phyloP scores from a whole-genome alignment of 2,329 filamentous ascomycete genomes.

The Aspergillus persii region DNA sequence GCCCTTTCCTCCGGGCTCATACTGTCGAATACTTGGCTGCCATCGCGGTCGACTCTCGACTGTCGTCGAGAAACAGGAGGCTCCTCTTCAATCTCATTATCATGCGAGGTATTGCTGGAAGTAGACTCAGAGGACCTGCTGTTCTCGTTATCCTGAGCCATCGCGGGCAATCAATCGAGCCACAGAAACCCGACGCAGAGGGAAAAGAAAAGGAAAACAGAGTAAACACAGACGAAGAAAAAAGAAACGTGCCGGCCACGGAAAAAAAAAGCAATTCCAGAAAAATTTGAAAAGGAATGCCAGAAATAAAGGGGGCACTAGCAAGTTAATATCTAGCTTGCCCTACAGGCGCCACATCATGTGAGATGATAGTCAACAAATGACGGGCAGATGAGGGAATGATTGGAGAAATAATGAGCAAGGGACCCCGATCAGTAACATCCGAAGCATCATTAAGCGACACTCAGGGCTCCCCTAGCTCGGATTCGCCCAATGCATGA shows the following conservation, averaged over 20 bases:
- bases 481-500: neutral
- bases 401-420: neutral
- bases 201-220: slow-evolving; percentile 18
- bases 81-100: slow-evolving; percentile 8
- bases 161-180: neutral
- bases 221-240: neutral
- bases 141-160: slow-evolving; percentile 10
- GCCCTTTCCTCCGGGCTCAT: slow-evolving; percentile 25
- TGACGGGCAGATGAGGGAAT: neutral
- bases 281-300: neutral
- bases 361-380: neutral
- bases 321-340: neutral
- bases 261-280: neutral
- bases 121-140: slow-evolving; percentile 6
- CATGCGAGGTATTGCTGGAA: slow-evolving; percentile 13
- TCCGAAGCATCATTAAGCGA: neutral
- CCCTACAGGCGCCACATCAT: neutral
- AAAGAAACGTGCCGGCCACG: neutral
- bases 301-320: neutral
- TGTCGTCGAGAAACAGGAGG: slow-evolving; percentile 16
- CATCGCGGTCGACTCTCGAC: slow-evolving; percentile 14
- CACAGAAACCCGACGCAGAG: slow-evolving; percentile 15
- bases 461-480: neutral
- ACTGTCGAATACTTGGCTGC: slow-evolving; percentile 25
- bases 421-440: neutral